These are phyloP conservation scores for Penicillium polonicum DNA, from an alignment of 2,329 filamentous ascomycete species.

Conservation along the genomic window DNA sequence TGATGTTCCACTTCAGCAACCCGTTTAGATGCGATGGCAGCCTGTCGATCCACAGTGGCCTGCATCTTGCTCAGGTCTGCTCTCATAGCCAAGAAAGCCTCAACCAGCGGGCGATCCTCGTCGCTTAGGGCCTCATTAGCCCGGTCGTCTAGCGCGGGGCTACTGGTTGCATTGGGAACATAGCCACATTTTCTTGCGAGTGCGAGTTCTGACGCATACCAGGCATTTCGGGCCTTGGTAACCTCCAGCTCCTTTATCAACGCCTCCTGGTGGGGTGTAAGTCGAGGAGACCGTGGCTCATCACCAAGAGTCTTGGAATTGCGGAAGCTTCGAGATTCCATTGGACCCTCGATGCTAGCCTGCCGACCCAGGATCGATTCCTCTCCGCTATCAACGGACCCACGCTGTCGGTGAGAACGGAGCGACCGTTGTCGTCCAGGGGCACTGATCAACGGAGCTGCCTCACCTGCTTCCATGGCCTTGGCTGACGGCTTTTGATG, in stretches of 20 bases:
- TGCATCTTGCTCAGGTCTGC: conserved; percentile 88
- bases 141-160: conserved; percentile 72
- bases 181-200: conserved; percentile 90
- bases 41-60: conserved; percentile 82
- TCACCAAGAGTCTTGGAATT: conserved; percentile 44
- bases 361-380: conserved; percentile 53
- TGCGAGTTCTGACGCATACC: conserved; percentile 94
- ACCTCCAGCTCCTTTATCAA: conserved; percentile 84
- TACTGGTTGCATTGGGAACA: conserved; percentile 66
- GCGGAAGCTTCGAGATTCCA: conserved; percentile 39
- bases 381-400: conserved; percentile 66
- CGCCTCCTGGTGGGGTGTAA: conserved; percentile 55
- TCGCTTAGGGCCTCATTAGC: conserved; percentile 79
- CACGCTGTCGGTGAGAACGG: conserved; percentile 60
- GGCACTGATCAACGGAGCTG: conserved; percentile 44
- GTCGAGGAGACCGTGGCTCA: conserved; percentile 46
- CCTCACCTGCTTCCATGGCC: conserved; percentile 49
- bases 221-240: conserved; percentile 82
- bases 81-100: conserved; percentile 89
- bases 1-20: conserved; percentile 95
- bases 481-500: conserved; percentile 43
- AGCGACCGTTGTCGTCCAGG: conserved; percentile 52
- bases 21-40: conserved; percentile 77
- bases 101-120: conserved; percentile 86
- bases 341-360: conserved; percentile 41